Evolutionary conservation across 2,329 filamentous ascomycete species (phyloP).

Genomic region (Hypoxylon sp.): DNA sequence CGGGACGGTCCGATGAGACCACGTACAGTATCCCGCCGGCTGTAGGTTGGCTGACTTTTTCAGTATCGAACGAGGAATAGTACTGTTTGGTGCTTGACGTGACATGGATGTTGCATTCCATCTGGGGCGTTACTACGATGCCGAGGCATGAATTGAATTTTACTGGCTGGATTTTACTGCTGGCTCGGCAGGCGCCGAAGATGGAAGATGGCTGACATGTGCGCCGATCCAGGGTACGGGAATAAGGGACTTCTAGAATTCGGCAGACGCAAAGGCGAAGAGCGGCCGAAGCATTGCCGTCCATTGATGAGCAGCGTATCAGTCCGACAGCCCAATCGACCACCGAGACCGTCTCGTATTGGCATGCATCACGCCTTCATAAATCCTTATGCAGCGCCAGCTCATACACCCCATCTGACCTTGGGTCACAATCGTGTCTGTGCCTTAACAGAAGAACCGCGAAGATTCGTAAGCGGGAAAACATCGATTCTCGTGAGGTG

Average conservation of each 20-base stretch:
- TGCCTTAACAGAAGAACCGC: background rate
- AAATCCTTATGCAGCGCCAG: background rate
- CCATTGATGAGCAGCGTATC: no score
- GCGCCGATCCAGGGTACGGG: background rate
- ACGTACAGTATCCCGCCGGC: background rate
- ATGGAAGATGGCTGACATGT: background rate
- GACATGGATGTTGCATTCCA: background rate
- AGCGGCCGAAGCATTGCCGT: no score
- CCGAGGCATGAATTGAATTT: background rate
- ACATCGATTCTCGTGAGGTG: background rate
- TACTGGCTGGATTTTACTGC: no score
- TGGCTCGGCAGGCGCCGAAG: constrained; percentile 4
- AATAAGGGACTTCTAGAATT: background rate
- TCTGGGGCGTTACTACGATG: background rate
- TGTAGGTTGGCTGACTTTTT: background rate
- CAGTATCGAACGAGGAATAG: background rate
- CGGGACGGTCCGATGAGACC: background rate
- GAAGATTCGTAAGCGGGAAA: background rate
- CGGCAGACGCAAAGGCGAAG: no score
- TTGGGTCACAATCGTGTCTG: no score
- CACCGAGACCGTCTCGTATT: no score
- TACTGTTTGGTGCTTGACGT: background rate
- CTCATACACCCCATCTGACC: background rate
- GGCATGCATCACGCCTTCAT: no score
- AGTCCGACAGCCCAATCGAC: no score